Evolutionary conservation across 2,329 filamentous ascomycete species (phyloP).

Genomic region (Fusarium nurragi): DNA sequence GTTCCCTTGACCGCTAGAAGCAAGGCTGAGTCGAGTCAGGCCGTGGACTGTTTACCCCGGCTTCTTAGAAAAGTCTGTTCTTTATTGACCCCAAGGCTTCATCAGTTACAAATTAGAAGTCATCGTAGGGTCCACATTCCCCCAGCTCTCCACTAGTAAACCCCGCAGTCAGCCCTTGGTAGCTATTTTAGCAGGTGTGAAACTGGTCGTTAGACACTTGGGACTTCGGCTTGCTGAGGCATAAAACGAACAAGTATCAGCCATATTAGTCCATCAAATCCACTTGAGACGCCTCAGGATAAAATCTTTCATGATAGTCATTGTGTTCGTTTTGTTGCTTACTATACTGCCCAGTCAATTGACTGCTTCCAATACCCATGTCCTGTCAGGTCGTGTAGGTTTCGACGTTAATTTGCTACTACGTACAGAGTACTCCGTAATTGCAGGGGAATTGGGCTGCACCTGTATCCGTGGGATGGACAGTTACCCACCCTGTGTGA

Average conservation of each 20-base stretch:
- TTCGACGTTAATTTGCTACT: neutral
- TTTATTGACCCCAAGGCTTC: constrained; percentile 1
- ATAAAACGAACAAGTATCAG: constrained; percentile 30
- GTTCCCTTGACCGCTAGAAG: constrained; percentile 15
- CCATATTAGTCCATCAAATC: constrained; percentile 29
- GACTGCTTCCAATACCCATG: constrained; percentile 9
- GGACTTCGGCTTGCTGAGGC: constrained; percentile 24
- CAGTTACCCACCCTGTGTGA: constrained; percentile 27
- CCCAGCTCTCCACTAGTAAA: constrained; percentile 32
- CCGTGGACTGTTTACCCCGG: neutral
- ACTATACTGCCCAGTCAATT: neutral
- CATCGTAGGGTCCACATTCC: constrained; percentile 32
- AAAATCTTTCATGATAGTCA: constrained; percentile 31
- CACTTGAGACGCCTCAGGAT: constrained; percentile 2
- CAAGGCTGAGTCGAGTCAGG: constrained; percentile 2
- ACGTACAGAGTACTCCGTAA: too few species aligned
- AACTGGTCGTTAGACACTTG: neutral
- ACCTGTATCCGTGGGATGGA: too few species aligned
- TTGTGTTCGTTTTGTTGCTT: constrained; percentile 1
- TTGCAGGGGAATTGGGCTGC: constrained; percentile 8
- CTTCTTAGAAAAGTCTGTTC: neutral
- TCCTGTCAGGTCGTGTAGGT: constrained; percentile 6
- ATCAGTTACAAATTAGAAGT: constrained; percentile 30
- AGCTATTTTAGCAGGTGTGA: constrained; percentile 14
- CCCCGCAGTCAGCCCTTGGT: constrained; percentile 40